Base-by-base conservation (phyloP, 192 early-diverging fungal genomes). In the Dissophora ornata region DNA sequence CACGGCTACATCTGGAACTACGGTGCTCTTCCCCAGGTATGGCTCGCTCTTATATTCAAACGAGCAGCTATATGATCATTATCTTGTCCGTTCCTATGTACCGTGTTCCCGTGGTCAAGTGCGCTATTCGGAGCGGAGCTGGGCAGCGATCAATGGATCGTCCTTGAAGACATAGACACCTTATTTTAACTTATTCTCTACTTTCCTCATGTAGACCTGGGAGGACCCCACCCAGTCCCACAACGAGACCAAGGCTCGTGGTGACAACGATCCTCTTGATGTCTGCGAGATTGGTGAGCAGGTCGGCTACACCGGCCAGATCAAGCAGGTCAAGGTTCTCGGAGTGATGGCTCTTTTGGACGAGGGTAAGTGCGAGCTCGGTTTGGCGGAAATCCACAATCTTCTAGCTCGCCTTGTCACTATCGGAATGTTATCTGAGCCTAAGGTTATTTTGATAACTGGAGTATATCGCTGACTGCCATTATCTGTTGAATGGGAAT, bases 1-100 rank as follows among this genome's bases (percentile, higher is more conserved):
- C 94, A 99, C 84, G 97, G 97, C 63, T 99, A 99, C 85, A 98
- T 99, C 84, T 99, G 97, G 97, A 99, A 99, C 96, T 98, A 99
- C 75, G 97, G 97, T 79, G 96, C 96, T 64, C 88, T 99, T 77
- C 97, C 97, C 32, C 96, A 97, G 77, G 89, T 90, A 81, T 10
- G 48, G 7, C 8, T n/a, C n/a, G n/a, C n/a, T n/a, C n/a, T n/a
- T n/a, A n/a, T n/a, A n/a, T n/a, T n/a, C n/a, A n/a, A n/a, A n/a
- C n/a, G n/a, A n/a, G n/a, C n/a, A n/a, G n/a, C n/a, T n/a, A 12
- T 41, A 19, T 40, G 4, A 38, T 38, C 36, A n/a, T n/a, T n/a
- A n/a, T n/a, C n/a, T n/a, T n/a, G n/a, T n/a, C n/a, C n/a, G n/a
- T 38, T 38, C 36, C 7, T 5, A 38, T 38, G 5, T 38, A 9